These are phyloP conservation scores for Albatrellus ellisii DNA, from an alignment of 768 basidiomycete species.

Conservation along the genomic window DNA sequence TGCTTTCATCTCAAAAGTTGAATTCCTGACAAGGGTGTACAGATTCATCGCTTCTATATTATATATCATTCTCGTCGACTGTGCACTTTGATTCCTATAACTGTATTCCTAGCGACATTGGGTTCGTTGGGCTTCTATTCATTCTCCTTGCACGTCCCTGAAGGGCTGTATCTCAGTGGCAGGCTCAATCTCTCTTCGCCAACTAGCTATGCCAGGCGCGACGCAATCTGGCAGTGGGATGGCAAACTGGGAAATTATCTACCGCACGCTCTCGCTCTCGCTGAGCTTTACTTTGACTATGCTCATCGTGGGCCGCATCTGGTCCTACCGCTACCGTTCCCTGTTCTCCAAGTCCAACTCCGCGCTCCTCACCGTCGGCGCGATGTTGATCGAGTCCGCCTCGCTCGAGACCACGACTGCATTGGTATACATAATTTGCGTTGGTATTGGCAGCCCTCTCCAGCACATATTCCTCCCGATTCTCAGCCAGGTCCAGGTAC, in stretches of 20 bases:
- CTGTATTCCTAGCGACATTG: neutral
- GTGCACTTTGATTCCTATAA: neutral
- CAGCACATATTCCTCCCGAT: slow-evolving; percentile 11
- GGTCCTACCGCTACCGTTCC: neutral
- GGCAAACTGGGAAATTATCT: slow-evolving; percentile 10
- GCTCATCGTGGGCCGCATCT: slow-evolving; percentile 8
- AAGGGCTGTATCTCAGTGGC: slow-evolving; percentile 4
- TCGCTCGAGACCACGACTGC: slow-evolving; percentile 7
- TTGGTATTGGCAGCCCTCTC: slow-evolving; percentile 9
- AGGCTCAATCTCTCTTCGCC: slow-evolving; percentile 12
- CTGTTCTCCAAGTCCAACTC: slow-evolving; percentile 1
- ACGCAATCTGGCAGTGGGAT: slow-evolving; percentile 3
- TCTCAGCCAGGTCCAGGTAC: slow-evolving; percentile 12
- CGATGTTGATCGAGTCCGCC: slow-evolving; percentile 10
- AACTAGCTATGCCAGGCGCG: slow-evolving; percentile 8
- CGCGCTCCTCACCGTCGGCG: neutral
- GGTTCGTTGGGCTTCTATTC: neutral
- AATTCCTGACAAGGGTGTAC: neutral
- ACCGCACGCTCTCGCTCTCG: slow-evolving; percentile 13
- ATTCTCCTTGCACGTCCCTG: neutral
- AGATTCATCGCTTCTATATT: slow-evolving; percentile 2
- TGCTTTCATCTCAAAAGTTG: neutral
- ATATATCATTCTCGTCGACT: neutral
- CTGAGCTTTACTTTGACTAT: slow-evolving; percentile 9
- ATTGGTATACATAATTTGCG: slow-evolving; percentile 10